Percentiles rank a stretch among this genome's conserved stretches.
These are phyloP conservation scores for Sphenostylis stenocarpa DNA, from an alignment of 306 rosid genomes.

Conservation along the genomic window DNA sequence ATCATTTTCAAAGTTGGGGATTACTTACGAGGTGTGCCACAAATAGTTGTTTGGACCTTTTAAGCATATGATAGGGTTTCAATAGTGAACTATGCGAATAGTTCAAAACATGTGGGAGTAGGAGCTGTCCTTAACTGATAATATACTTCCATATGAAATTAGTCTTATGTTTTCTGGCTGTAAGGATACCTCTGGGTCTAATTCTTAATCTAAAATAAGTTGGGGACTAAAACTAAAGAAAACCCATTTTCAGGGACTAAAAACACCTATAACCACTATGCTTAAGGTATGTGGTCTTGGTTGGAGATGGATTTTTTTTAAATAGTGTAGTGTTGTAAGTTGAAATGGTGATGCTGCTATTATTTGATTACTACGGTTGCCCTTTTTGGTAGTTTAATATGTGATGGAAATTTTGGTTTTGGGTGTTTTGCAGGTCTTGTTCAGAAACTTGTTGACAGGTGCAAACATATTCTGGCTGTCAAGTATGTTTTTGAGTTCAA, in stretches of 20 bases:
- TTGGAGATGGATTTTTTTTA: not conserved
- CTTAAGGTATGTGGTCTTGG: not conserved
- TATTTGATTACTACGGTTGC: conserved; percentile 18
- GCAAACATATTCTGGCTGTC: conserved; percentile 69
- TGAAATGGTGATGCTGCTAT: not conserved
- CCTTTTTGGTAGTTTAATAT: conserved; percentile 27
- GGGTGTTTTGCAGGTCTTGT: conserved; percentile 60
- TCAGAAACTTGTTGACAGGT: conserved; percentile 59
- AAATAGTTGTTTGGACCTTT: too few species aligned
- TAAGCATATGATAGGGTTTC: too few species aligned
- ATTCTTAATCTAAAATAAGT: too few species aligned
- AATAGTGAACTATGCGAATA: too few species aligned
- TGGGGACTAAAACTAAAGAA: not conserved
- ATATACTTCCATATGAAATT: too few species aligned
- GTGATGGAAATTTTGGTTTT: conserved; percentile 8
- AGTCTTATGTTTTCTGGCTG: too few species aligned
- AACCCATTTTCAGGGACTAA: not conserved
- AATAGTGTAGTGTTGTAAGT: not conserved
- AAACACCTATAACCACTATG: not conserved
- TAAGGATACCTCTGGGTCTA: too few species aligned
- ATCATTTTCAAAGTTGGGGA: too few species aligned
- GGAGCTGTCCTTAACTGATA: too few species aligned
- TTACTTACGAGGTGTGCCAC: too few species aligned
- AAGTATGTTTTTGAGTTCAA: conserved; percentile 65
- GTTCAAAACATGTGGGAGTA: too few species aligned